Base-by-base conservation (phyloP, 179 eudicot species). In the Heliamphora pulchella region DNA sequence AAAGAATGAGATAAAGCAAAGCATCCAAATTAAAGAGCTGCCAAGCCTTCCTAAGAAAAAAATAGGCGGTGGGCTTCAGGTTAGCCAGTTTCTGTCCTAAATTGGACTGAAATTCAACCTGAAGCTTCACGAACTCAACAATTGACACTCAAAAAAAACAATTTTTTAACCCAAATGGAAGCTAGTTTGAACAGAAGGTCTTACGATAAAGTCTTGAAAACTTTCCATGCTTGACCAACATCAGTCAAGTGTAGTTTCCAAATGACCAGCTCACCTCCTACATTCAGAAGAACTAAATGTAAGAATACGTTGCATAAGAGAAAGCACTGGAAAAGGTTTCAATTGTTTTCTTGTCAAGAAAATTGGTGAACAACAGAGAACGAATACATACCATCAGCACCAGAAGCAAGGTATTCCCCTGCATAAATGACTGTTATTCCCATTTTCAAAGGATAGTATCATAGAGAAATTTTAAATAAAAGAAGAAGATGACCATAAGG, bases 341-440 rank as follows among this genome's bases (percentile, higher is more conserved):
- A 74, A 10, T 3, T 39, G 53, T 20, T 9, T 20, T 13, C 6
- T 18, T 44, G 20, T 3, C 13, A 22, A 20, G 41, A 51, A 44
- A 81, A 48, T 39, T 63, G 43, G 46, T 2, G 44, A 41, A 57
- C 61, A 55, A 64, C n/a, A 75, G 54, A 43, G 58, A 69, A 82
- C 5, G 57, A 84, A 71, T 17, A n/a, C 91, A 57, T 88, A 96
- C 99, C 99, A 87, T 96, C 99, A 82, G 97, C 99, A 83, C 98
- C 98, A 76, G 99, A 96, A 75, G 98, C 99, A 76, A 96, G 91
- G 65, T 82, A 82, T 61, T 92, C 97, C 79, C 99, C 99, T 96
- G 92, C 87, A 88, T 17, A 79, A 64, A 39, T 47, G 22, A 61
- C 58, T 3, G 8, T 62, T 54, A 65, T 64, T 20, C 50, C 67